Conservation (phyloP, 805 yeast genomes). For the Zygotorulaspora chibaensis region DNA sequence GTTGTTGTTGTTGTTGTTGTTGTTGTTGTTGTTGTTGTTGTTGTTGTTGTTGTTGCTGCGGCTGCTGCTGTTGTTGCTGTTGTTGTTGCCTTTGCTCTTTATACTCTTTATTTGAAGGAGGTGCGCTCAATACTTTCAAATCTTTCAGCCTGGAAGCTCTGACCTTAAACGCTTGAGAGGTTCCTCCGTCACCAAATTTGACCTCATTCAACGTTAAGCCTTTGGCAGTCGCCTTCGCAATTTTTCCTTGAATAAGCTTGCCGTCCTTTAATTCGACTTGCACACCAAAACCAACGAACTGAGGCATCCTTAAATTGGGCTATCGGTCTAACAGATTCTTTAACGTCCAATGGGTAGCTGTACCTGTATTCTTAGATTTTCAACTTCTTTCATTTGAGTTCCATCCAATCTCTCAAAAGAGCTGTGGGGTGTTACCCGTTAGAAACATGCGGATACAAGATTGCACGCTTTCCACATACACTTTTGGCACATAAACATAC, state of each 20-base stretch:
- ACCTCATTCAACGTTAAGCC: constrained; percentile 40
- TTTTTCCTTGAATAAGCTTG: constrained; percentile 38
- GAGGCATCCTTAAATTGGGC: constrained; percentile 28
- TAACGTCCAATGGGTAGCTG: too few species aligned
- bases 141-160: constrained; percentile 35
- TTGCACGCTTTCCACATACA: too few species aligned
- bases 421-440: constrained; percentile 4
- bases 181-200: constrained; percentile 29
- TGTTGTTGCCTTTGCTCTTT: constrained; percentile 7
- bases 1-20: too few species aligned
- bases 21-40: constrained; percentile 8
- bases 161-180: constrained; percentile 34
- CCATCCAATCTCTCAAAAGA: too few species aligned
- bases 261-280: constrained; percentile 43
- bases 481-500: too few species aligned
- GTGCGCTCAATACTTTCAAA: constrained; percentile 31
- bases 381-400: too few species aligned
- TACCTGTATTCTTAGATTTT: too few species aligned
- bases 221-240: constrained; percentile 41
- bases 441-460: neutral
- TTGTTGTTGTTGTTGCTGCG: constrained; percentile 1
- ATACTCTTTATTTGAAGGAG: constrained; percentile 14
- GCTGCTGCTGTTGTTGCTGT: constrained; percentile 4
- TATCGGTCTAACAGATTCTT: neutral
- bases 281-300: constrained; percentile 46